A percentile compares a stretch with the other conserved stretches of the same genome.
phyloP scores from a whole-genome alignment of 148 eudicot species.

The Chenopodium quinoa region DNA sequence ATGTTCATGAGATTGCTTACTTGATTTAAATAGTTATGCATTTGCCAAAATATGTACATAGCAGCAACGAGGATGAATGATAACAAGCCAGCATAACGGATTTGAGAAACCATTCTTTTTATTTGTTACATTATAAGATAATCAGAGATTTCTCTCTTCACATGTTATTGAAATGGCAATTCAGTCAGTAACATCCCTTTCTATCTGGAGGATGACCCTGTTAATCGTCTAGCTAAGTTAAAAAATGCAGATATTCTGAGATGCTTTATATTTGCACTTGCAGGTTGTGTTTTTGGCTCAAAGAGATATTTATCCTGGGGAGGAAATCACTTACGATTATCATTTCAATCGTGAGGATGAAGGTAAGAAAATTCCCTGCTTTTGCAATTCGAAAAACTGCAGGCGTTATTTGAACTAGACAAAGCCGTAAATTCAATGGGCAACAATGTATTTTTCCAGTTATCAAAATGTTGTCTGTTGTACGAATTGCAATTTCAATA shows the following conservation, averaged over 20 bases:
- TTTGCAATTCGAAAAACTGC: slow-evolving; percentile 62
- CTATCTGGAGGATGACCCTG: background rate
- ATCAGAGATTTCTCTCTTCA: background rate
- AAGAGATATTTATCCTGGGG: slow-evolving; percentile 78
- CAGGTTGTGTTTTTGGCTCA: slow-evolving; percentile 79
- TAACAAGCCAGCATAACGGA: background rate
- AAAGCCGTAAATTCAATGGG: background rate
- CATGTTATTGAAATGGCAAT: background rate
- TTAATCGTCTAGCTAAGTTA: background rate
- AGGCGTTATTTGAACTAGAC: slow-evolving; percentile 60
- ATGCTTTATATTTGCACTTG: background rate
- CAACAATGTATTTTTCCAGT: background rate
- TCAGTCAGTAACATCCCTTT: background rate
- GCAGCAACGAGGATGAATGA: background rate
- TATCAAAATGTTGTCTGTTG: background rate
- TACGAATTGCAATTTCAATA: background rate
- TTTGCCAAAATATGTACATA: background rate
- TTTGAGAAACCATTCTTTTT: background rate
- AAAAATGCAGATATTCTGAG: background rate
- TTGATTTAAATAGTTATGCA: background rate
- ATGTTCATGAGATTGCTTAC: background rate
- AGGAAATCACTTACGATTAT: slow-evolving; percentile 80
- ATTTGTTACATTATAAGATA: background rate
- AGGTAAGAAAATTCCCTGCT: slow-evolving; percentile 72
- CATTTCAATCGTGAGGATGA: slow-evolving; percentile 81